phyloP scores from a whole-genome alignment of 1,139 yeast species.

The Maudiozyma humilis region DNA sequence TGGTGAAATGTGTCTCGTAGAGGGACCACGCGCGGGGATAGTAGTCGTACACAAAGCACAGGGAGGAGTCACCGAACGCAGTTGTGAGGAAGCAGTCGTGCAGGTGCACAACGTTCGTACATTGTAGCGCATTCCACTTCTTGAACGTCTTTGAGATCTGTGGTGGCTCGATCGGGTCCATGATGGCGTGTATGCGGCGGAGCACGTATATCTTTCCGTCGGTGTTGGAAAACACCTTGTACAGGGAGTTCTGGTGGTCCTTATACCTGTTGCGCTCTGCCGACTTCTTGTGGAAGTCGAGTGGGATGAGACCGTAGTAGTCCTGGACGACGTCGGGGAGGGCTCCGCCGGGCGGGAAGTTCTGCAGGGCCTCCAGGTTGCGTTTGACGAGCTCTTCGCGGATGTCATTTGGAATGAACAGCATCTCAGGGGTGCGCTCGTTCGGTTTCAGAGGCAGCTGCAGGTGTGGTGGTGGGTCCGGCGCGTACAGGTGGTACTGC shows the following conservation, averaged over 20 bases:
- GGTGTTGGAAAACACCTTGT: conserved; percentile 68
- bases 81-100: conserved; percentile 82
- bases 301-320: conserved; percentile 80
- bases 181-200: conserved; percentile 62
- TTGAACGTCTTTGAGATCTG: conserved; percentile 41
- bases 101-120: conserved; percentile 56
- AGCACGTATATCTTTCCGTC: conserved; percentile 76
- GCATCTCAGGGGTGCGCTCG: conserved; percentile 57
- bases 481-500: conserved; percentile 85
- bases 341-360: conserved; percentile 32
- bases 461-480: conserved; percentile 72
- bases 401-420: conserved; percentile 66
- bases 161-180: conserved; percentile 46
- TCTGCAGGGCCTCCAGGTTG: conserved; percentile 75
- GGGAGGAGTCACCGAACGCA: conserved; percentile 71
- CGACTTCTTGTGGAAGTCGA: conserved; percentile 52
- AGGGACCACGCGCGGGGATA: conserved; percentile 58
- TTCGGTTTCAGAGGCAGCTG: conserved; percentile 54
- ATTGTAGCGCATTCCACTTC: conserved; percentile 44
- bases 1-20: conserved; percentile 45
- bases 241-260: conserved; percentile 55
- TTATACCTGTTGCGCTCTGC: conserved; percentile 40
- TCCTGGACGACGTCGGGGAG: conserved; percentile 50
- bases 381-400: conserved; percentile 65
- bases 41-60: conserved; percentile 59